These are phyloP conservation scores for Mesembryanthemum crystallinum DNA, from an alignment of 148 eudicot species.

Conservation along the genomic window DNA sequence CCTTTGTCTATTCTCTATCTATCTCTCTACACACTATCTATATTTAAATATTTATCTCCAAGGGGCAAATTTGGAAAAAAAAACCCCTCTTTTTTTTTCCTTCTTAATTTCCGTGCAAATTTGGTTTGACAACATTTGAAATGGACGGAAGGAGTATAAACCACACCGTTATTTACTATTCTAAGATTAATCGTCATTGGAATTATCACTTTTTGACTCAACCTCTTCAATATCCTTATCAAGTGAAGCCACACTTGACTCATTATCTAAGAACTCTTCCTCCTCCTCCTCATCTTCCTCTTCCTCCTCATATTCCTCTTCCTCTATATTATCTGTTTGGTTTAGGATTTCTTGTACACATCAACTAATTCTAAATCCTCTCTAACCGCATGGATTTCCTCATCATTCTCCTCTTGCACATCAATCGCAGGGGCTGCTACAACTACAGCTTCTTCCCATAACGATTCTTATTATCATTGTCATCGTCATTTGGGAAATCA, in stretches of 20 bases:
- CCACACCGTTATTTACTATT: neutral
- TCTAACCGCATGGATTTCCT: neutral
- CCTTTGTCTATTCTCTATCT: too few relatives aligned
- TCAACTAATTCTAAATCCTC: neutral
- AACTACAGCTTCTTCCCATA: neutral
- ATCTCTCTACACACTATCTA: too few relatives aligned
- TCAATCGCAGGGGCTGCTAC: neutral
- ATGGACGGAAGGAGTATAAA: too few relatives aligned
- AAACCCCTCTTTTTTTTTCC: too few relatives aligned
- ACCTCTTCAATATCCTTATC: conserved; percentile 5
- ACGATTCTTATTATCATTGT: neutral
- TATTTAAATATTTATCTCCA: too few relatives aligned
- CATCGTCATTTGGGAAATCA: neutral
- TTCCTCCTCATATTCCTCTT: neutral
- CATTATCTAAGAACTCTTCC: neutral
- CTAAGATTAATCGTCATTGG: neutral
- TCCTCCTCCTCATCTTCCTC: neutral
- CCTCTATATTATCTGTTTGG: neutral
- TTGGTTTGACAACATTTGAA: too few relatives aligned
- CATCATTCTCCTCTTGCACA: neutral
- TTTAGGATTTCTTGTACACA: neutral
- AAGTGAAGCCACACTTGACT: neutral
- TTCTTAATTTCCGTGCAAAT: too few relatives aligned
- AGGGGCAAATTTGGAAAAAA: too few relatives aligned
- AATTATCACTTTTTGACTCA: neutral